Evolutionary conservation across 2,329 filamentous ascomycete genomes (phyloP).

Genomic region (Ophiocordyceps australis): DNA sequence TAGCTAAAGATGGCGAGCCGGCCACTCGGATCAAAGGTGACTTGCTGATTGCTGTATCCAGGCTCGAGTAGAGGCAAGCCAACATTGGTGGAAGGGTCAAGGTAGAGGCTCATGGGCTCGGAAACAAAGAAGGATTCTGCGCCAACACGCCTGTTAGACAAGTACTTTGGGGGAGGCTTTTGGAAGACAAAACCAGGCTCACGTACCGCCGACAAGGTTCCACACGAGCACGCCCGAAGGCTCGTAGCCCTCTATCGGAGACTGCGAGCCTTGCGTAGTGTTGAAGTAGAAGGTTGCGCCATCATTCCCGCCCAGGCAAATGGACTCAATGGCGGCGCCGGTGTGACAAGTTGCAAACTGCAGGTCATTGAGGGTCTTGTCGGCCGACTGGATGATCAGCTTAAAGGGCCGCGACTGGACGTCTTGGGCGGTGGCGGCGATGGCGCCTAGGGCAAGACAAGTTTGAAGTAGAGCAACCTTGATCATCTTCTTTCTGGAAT

Average conservation of each 20-base stretch:
- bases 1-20: constrained; percentile 4
- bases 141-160: no score
- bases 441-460: no score
- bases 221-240: constrained; percentile 3
- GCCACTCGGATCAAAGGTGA: constrained; percentile 6
- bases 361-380: constrained; percentile 4
- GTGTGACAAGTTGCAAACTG: constrained; percentile 5
- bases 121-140: constrained; percentile 1
- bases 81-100: constrained; percentile 7
- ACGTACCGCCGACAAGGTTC: no score
- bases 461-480: no score
- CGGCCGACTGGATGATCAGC: constrained; percentile 3
- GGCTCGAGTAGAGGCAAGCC: constrained; percentile 5
- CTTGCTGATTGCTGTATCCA: constrained; percentile 6
- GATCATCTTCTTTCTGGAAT: no score
- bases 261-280: constrained; percentile 4
- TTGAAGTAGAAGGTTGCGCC: constrained; percentile 4
- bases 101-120: constrained; percentile 4
- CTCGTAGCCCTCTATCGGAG: constrained; percentile 2
- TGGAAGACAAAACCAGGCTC: no score
- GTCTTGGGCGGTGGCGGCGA: constrained; percentile 2
- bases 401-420: constrained; percentile 7
- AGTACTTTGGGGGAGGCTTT: no score
- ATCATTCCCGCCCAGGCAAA: constrained; percentile 2
- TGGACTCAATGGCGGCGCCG: constrained; percentile 6